Evolutionary conservation across 1,284 basidiomycete genomes (phyloP).

Genomic region (Microbotryum saponariae): DNA sequence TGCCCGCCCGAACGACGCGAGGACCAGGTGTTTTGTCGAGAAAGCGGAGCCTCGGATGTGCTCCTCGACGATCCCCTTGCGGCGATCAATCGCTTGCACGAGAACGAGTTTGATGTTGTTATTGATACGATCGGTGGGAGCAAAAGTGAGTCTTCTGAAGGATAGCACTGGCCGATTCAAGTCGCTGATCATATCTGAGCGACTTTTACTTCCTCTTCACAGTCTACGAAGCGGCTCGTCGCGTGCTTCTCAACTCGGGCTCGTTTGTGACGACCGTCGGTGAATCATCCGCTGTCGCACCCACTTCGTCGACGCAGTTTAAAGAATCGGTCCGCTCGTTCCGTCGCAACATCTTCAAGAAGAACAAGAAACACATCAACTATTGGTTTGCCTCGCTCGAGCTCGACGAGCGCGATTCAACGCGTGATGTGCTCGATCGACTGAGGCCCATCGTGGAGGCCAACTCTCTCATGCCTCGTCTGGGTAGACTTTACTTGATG

Average conservation of each 20-base stretch:
- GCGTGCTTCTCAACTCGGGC: slow-evolving; percentile 41
- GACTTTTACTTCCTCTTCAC: not conserved
- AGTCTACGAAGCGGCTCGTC: slow-evolving; percentile 43
- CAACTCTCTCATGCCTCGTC: slow-evolving; percentile 18
- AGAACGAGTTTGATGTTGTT: slow-evolving; percentile 42
- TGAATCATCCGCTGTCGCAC: slow-evolving; percentile 40
- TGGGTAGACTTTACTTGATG: slow-evolving; percentile 17
- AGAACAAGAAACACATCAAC: slow-evolving; percentile 42
- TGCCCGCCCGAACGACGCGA: slow-evolving; percentile 39
- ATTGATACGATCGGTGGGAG: slow-evolving; percentile 34
- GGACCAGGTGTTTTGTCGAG: slow-evolving; percentile 39
- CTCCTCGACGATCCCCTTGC: slow-evolving; percentile 43
- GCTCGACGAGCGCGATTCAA: slow-evolving; percentile 19
- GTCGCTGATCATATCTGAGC: slow-evolving; percentile 14
- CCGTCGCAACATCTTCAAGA: slow-evolving; percentile 42
- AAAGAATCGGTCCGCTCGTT: slow-evolving; percentile 36
- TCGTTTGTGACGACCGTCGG: slow-evolving; percentile 37
- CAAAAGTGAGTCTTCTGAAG: slow-evolving; percentile 11
- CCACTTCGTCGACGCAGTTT: slow-evolving; percentile 28
- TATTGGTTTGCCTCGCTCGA: slow-evolving; percentile 37
- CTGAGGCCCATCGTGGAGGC: slow-evolving; percentile 24
- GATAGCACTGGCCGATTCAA: slow-evolving; percentile 16
- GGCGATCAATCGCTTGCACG: slow-evolving; percentile 42
- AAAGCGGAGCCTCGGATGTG: slow-evolving; percentile 43
- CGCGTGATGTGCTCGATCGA: slow-evolving; percentile 25